These are phyloP conservation scores for Phoma herbarum DNA, from an alignment of 2,329 filamentous ascomycete species.

Conservation along the genomic window DNA sequence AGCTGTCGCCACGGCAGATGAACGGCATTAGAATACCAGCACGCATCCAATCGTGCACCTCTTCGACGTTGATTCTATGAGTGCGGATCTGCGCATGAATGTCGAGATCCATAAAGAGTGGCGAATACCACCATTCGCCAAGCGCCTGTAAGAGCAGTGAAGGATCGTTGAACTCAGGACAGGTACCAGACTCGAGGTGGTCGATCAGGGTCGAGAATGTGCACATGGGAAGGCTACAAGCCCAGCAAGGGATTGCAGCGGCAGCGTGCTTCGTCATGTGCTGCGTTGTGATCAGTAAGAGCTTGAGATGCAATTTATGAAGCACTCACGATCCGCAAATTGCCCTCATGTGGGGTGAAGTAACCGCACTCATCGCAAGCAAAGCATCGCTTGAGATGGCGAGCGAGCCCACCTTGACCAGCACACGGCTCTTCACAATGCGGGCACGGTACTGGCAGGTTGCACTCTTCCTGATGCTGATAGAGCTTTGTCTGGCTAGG, in stretches of 20 bases:
- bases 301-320: neutral
- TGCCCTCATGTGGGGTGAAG: conserved; percentile 33
- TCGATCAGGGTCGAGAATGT: conserved; percentile 41
- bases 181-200: conserved; percentile 67
- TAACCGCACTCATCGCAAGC: conserved; percentile 34
- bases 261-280: conserved; percentile 42
- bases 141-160: conserved; percentile 32
- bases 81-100: conserved; percentile 45
- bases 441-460: conserved; percentile 29
- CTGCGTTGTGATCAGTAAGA: conserved; percentile 24
- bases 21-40: conserved; percentile 41
- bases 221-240: conserved; percentile 34
- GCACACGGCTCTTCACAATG: conserved; percentile 32
- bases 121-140: conserved; percentile 47
- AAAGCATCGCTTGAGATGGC: conserved; percentile 37
- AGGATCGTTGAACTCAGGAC: conserved; percentile 71
- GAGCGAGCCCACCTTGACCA: conserved; percentile 29
- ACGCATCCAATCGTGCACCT: conserved; percentile 36
- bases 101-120: conserved; percentile 48
- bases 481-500: conserved; percentile 41
- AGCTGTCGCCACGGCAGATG: conserved; percentile 38
- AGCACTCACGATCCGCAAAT: conserved; percentile 34
- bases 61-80: conserved; percentile 30
- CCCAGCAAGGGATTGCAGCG: conserved; percentile 37
- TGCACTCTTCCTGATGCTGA: conserved; percentile 35